phyloP scores from a whole-genome alignment of 306 rosid species.

The Betula pendula region DNA sequence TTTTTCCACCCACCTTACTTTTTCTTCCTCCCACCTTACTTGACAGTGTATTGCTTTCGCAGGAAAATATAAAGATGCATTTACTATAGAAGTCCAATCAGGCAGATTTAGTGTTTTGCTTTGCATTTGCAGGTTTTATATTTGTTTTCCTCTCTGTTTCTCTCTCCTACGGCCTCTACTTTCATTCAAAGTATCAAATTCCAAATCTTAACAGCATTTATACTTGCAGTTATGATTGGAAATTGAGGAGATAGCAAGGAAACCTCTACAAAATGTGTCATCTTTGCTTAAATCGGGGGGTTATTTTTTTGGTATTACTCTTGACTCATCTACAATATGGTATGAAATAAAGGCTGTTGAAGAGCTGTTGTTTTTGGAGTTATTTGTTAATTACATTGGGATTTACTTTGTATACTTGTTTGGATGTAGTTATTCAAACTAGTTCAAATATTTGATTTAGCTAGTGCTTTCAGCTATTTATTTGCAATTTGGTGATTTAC shows the following conservation, averaged over 20 bases:
- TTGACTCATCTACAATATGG: constrained; percentile 99
- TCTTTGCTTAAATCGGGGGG: constrained; percentile 91
- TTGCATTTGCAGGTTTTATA: constrained; percentile 82
- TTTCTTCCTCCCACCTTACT: no score
- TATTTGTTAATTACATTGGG: constrained; percentile 23
- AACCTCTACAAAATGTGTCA: constrained; percentile 72
- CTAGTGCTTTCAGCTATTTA: not conserved
- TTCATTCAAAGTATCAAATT: constrained; percentile 2
- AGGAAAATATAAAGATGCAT: constrained; percentile 62
- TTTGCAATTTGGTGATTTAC: not conserved
- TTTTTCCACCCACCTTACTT: not conserved
- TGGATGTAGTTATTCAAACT: not conserved
- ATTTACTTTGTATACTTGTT: not conserved
- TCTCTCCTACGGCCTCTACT: not conserved
- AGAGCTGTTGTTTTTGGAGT: constrained; percentile 25
- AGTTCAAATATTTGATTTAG: no score
- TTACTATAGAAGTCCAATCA: constrained; percentile 59
- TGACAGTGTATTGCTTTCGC: constrained; percentile 18
- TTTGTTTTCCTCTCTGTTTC: constrained; percentile 3
- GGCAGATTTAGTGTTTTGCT: constrained; percentile 85
- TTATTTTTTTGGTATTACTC: constrained; percentile 94
- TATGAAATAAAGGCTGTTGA: constrained; percentile 45
- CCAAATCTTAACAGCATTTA: constrained; percentile 24
- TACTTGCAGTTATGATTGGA: constrained; percentile 79
- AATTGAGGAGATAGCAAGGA: constrained; percentile 85